Evolutionary conservation across 768 basidiomycete species (phyloP).

Genomic region (Guyanaporus albipodus): DNA sequence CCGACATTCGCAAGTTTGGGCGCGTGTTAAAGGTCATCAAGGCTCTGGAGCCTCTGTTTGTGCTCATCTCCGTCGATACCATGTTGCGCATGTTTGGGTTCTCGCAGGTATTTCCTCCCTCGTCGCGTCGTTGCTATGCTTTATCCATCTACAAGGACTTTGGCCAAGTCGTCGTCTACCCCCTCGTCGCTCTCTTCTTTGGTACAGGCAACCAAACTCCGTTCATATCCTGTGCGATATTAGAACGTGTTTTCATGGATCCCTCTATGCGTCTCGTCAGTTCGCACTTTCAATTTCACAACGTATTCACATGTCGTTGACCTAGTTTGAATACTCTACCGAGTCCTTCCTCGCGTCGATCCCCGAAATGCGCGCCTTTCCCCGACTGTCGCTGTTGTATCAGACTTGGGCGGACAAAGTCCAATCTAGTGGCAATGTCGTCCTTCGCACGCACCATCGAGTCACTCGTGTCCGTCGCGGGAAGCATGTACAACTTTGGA

Average conservation of each 20-base stretch:
- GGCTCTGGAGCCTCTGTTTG: constrained; percentile 2
- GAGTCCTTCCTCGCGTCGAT: constrained; percentile 12
- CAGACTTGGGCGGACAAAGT: neutral
- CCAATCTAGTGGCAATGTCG: constrained; percentile 3
- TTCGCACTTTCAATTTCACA: neutral
- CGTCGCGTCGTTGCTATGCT: neutral
- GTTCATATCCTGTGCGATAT: neutral
- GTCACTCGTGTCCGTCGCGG: neutral
- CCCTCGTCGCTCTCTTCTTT: constrained; percentile 5
- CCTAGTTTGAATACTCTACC: constrained; percentile 5
- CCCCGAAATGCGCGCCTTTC: constrained; percentile 7
- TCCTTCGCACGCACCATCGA: neutral
- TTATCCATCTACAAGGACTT: neutral
- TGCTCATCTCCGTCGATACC: neutral
- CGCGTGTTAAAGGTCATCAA: constrained; percentile 1
- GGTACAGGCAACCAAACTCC: constrained; percentile 3
- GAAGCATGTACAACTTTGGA: constrained; percentile 1
- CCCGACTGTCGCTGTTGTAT: constrained; percentile 2
- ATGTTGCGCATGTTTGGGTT: constrained; percentile 6
- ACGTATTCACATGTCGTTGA: neutral
- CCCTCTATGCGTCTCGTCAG: constrained; percentile 2
- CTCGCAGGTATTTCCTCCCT: neutral
- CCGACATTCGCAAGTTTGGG: constrained; percentile 7
- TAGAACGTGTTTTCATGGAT: neutral
- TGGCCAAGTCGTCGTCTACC: constrained; percentile 1